These are phyloP conservation scores for Hypoxylon rickii DNA, from an alignment of 495 filamentous ascomycete species.

Conservation along the genomic window DNA sequence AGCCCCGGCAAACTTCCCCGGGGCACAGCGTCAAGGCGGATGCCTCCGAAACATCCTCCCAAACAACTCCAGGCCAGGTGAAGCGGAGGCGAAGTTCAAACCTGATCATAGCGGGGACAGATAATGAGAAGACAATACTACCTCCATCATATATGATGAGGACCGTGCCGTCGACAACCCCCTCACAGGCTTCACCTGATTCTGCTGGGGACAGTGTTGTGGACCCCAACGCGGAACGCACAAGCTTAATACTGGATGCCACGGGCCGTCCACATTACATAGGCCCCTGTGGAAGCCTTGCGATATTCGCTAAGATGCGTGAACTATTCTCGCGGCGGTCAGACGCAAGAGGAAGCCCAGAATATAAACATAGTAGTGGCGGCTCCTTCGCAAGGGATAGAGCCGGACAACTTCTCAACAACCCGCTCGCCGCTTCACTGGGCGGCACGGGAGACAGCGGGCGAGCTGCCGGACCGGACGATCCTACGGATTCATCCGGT, in stretches of 20 bases:
- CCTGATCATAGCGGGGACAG: slow-evolving; percentile 16
- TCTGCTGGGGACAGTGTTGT: background rate
- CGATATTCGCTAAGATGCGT: slow-evolving; percentile 39
- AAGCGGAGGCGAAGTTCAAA: background rate
- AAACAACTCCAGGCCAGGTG: background rate
- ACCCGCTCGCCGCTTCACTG: slow-evolving; percentile 23
- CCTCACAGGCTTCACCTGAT: slow-evolving; percentile 4
- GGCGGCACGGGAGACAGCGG: slow-evolving; percentile 25
- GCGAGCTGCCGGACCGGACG: background rate
- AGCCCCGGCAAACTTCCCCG: background rate
- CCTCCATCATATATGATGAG: slow-evolving; percentile 28
- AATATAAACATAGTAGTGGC: background rate
- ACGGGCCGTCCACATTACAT: slow-evolving; percentile 46
- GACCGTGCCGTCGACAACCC: background rate
- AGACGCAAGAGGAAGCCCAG: slow-evolving; percentile 8
- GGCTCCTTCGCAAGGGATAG: background rate
- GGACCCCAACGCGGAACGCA: slow-evolving; percentile 1
- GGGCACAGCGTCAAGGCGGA: slow-evolving; percentile 1
- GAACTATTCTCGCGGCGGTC: slow-evolving; percentile 31
- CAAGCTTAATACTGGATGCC: slow-evolving; percentile 41
- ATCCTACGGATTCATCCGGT: background rate
- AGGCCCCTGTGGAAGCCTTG: slow-evolving; percentile 44
- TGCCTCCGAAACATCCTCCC: background rate
- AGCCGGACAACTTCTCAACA: background rate
- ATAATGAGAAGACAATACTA: slow-evolving; percentile 16